Conservation (phyloP, 805 yeast species). For the Lipomyces starkeyi region DNA sequence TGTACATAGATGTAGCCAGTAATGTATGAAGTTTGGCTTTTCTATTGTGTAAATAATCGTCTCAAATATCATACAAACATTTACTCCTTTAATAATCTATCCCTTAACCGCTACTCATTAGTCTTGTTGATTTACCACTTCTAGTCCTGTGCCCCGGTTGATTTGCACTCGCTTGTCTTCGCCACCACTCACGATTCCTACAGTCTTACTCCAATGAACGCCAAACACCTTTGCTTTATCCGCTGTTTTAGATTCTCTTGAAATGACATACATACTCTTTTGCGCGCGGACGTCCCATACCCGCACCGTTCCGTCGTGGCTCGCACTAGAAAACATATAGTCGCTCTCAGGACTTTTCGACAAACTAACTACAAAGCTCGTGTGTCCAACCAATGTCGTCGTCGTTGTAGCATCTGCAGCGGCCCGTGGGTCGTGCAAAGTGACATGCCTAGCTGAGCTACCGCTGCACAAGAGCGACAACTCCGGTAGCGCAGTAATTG, state of each 20-base stretch:
- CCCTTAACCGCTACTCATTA: neutral
- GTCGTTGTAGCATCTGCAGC: constrained; percentile 58
- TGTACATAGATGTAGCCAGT: neutral
- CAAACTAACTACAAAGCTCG: constrained; percentile 84
- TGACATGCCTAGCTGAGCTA: constrained; percentile 97
- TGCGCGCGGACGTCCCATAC: constrained; percentile 95
- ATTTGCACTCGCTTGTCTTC: constrained; percentile 92
- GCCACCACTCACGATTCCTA: constrained; percentile 92
- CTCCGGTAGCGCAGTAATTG: constrained; percentile 70
- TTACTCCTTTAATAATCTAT: neutral
- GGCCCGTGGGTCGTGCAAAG: constrained; percentile 88
- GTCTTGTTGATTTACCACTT: constrained; percentile 21
- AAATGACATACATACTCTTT: constrained; percentile 70
- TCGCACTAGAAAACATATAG: constrained; percentile 83
- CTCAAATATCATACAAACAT: neutral
- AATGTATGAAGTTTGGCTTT: neutral
- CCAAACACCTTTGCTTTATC: constrained; percentile 73
- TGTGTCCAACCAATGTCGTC: constrained; percentile 82
- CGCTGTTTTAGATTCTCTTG: constrained; percentile 58
- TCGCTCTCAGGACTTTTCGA: constrained; percentile 77
- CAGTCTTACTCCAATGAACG: constrained; percentile 78
- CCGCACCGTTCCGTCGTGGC: constrained; percentile 95
- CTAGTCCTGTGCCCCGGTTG: constrained; percentile 50
- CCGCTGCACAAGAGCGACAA: constrained; percentile 83
- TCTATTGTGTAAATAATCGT: neutral